phyloP scores from a whole-genome alignment of 2,329 filamentous ascomycete species.

The Alternaria arbusti region DNA sequence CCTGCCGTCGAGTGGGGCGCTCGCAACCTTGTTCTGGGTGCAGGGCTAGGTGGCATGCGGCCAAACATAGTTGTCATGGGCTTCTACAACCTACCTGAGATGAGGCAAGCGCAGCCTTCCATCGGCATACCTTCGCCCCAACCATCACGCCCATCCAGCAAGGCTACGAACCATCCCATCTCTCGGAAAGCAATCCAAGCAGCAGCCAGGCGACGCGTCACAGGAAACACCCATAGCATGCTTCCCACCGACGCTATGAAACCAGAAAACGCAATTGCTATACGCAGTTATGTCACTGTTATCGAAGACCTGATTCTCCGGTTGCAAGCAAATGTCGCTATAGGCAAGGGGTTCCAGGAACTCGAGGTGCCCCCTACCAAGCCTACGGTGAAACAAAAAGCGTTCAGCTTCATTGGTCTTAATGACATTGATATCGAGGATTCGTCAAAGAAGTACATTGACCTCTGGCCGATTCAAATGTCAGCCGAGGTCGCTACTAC shows the following conservation, averaged over 20 bases:
- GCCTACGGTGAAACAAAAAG: constrained; percentile 35
- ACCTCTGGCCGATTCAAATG: constrained; percentile 94
- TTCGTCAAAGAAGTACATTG: constrained; percentile 78
- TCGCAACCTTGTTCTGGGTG: constrained; percentile 79
- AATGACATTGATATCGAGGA: constrained; percentile 55
- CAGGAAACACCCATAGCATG: constrained; percentile 61
- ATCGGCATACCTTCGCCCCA: constrained; percentile 62
- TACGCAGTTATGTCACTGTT: constrained; percentile 79
- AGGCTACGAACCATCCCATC: constrained; percentile 29
- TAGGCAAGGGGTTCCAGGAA: constrained; percentile 80
- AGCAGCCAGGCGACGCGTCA: constrained; percentile 51
- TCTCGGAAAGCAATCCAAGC: constrained; percentile 45
- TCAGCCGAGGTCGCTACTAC: constrained; percentile 76
- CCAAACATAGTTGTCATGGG: constrained; percentile 85
- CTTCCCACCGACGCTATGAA: constrained; percentile 74
- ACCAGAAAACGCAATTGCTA: constrained; percentile 71
- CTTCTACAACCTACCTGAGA: constrained; percentile 80
- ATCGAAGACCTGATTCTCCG: constrained; percentile 80
- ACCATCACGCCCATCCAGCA: constrained; percentile 43
- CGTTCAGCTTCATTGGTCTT: constrained; percentile 34
- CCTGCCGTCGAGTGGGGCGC: constrained; percentile 85
- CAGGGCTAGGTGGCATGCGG: constrained; percentile 84
- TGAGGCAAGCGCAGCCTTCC: constrained; percentile 66
- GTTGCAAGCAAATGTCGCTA: constrained; percentile 81
- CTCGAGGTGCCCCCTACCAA: constrained; percentile 69